These are phyloP conservation scores for Fistulifera solaris DNA, from an alignment of 108 stramenopile species.

Conservation along the genomic window DNA sequence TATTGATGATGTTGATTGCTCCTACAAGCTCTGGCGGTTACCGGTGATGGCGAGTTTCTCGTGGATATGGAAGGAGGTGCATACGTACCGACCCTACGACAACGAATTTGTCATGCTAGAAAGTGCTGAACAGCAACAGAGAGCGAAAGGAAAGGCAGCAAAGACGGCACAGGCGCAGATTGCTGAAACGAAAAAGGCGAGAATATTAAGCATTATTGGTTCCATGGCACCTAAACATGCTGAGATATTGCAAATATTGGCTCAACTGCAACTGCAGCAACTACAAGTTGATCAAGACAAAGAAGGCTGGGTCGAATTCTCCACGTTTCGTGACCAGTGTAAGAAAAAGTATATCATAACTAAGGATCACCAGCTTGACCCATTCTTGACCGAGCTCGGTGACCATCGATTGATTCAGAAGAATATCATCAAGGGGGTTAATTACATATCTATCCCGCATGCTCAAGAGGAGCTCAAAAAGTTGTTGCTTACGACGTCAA, in stretches of 20 bases:
- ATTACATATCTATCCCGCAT: no score
- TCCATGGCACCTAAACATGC: slow-evolving; percentile 47
- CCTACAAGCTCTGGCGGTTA: slow-evolving; percentile 39
- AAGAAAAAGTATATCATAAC: slow-evolving; percentile 26
- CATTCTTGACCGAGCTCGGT: slow-evolving; percentile 38
- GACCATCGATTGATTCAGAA: slow-evolving; percentile 45
- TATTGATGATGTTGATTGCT: slow-evolving; percentile 62
- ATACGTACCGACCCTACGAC: slow-evolving; percentile 56
- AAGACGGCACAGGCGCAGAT: no score
- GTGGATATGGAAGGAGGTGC: slow-evolving; percentile 52
- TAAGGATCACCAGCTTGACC: slow-evolving; percentile 32
- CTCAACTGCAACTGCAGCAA: slow-evolving; percentile 34
- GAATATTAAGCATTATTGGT: slow-evolving; percentile 29
- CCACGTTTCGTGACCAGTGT: slow-evolving; percentile 39
- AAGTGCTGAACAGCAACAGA: background rate
- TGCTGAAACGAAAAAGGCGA: slow-evolving; percentile 16
- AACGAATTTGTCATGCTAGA: slow-evolving; percentile 31
- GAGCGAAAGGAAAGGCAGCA: slow-evolving; percentile 1
- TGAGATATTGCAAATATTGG: slow-evolving; percentile 52
- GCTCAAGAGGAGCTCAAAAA: no score
- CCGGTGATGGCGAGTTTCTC: slow-evolving; percentile 23
- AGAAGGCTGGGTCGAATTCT: slow-evolving; percentile 21
- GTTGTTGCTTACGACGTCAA: no score
- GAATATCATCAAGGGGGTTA: no score
- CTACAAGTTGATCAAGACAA: background rate